Percentiles rank a stretch among this genome's conserved stretches.
Conservation (phyloP, 352 stramenopile species). For the Globisporangium spiculum region DNA sequence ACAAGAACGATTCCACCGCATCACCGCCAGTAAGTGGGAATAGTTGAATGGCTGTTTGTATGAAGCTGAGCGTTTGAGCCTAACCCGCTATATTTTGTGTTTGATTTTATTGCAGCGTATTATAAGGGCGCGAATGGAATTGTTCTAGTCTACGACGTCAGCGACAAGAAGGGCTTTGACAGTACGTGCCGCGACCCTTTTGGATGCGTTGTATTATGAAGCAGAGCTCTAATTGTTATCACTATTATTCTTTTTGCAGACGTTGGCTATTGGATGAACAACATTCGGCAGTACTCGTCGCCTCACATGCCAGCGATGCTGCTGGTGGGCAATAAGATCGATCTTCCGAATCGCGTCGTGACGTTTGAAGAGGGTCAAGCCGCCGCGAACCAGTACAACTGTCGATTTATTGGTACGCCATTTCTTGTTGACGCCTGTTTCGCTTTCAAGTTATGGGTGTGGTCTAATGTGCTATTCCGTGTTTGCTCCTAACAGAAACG, state of each 20-base stretch:
- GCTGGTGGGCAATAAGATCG: slow-evolving; percentile 92
- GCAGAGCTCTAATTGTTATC: background rate
- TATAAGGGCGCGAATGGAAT: slow-evolving; percentile 94
- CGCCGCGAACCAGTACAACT: slow-evolving; percentile 79
- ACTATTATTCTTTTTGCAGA: slow-evolving; percentile 41
- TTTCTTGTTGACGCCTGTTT: background rate
- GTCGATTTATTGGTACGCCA: slow-evolving; percentile 80
- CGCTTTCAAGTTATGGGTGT: background rate
- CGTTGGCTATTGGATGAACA: slow-evolving; percentile 95
- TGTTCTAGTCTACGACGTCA: slow-evolving; percentile 93
- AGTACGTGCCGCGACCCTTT: slow-evolving; percentile 47
- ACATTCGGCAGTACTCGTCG: slow-evolving; percentile 89
- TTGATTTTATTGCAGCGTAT: slow-evolving; percentile 63
- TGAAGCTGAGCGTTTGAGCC: background rate
- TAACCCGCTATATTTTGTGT: slow-evolving; percentile 16
- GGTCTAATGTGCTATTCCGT: slow-evolving; percentile 15
- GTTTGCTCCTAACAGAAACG: slow-evolving; percentile 53
- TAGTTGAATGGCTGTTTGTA: background rate
- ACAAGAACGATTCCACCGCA: slow-evolving; percentile 93
- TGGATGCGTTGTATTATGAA: background rate
- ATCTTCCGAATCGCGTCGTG: slow-evolving; percentile 84
- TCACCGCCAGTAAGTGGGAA: slow-evolving; percentile 85
- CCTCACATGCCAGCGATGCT: slow-evolving; percentile 78
- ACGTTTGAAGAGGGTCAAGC: slow-evolving; percentile 75
- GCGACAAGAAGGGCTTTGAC: slow-evolving; percentile 90